A percentile compares a stretch with the other conserved stretches of the same genome.
These are phyloP conservation scores for Halophytophthora batemanensis DNA, from an alignment of 352 stramenopile genomes.

Conservation along the genomic window DNA sequence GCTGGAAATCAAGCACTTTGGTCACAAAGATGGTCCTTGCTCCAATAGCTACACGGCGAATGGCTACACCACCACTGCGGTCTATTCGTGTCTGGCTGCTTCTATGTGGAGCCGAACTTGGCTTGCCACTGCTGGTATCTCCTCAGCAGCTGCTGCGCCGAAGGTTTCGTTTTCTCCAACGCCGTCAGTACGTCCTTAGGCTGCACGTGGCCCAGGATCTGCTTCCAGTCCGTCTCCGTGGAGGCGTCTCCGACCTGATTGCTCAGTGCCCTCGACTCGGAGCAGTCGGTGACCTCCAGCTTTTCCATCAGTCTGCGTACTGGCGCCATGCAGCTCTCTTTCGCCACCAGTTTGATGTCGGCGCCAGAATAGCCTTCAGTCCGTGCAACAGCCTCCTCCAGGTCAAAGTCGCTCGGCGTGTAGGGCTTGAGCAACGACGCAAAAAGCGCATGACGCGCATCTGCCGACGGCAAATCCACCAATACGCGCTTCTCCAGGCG, in stretches of 20 bases:
- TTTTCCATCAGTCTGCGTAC: slow-evolving; percentile 68
- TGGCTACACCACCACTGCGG: no score
- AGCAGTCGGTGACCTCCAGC: slow-evolving; percentile 47
- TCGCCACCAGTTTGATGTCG: slow-evolving; percentile 84
- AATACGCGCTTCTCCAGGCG: slow-evolving; percentile 84
- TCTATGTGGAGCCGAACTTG: slow-evolving; percentile 72
- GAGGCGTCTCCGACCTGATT: slow-evolving; percentile 22
- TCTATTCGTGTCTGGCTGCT: no score
- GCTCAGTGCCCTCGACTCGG: slow-evolving; percentile 5
- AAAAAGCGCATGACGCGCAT: slow-evolving; percentile 61
- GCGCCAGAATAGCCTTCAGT: slow-evolving; percentile 81
- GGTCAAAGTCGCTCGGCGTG: slow-evolving; percentile 42
- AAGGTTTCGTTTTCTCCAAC: slow-evolving; percentile 79
- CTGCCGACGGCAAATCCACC: slow-evolving; percentile 61
- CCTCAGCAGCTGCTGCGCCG: slow-evolving; percentile 61
- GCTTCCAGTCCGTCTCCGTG: slow-evolving; percentile 40
- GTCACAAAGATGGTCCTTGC: not conserved
- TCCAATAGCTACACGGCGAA: no score
- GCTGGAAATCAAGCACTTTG: not conserved
- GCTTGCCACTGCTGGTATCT: slow-evolving; percentile 83
- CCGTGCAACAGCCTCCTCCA: slow-evolving; percentile 40
- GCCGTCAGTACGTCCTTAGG: slow-evolving; percentile 48
- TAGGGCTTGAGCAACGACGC: slow-evolving; percentile 60
- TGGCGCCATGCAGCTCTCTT: slow-evolving; percentile 83
- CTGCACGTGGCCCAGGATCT: slow-evolving; percentile 57